Evolutionary conservation across 768 basidiomycete species (phyloP), one percentile per base, ranked within the genome.

Genomic region (Agrocybe chaxingu): DNA sequence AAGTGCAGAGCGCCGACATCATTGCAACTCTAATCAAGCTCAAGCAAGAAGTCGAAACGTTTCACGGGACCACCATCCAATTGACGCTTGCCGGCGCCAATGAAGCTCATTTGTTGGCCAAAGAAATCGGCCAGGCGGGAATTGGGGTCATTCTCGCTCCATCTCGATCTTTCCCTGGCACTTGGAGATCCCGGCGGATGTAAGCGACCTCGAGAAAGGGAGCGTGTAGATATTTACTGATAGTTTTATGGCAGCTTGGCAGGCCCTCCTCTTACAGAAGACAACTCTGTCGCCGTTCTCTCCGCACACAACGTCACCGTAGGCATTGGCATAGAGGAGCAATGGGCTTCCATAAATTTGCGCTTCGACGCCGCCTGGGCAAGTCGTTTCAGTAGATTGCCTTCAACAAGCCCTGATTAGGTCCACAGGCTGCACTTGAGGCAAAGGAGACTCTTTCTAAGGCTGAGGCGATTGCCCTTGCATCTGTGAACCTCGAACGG

Each of bases 351-450:
- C 5, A 79, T 86, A 36, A 88, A 85, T 52, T 76, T 83, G 12
- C 77, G 89, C 7, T 85, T 89, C 54, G 89, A 93, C 56, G 69
- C 80, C 45, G 87, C 78, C 47, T 94, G 92, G 91, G 86, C 85
- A 56, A 59, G 78, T 66, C 18, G 36, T 32, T 8, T 10, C 7
- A 32, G 4, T 11, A 8, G 36, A 50, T 8, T 44, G 24, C 24
- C 24, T 13, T 47, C 34, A 31, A 12, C 3, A 45, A 30, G 29
- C 54, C 29, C 37, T 47, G 29, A 43, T 29, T 2, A 8, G 31
- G 36, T 46, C 4, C 7, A 11, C n/a, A 62, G 60, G 56, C 56
- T 39, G 60, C 60, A 10, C 47, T 62, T 8, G 60, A 62, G 50
- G 50, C 60, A 9, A 57, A 59, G 29, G 60, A 56, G 4, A 52